Conservation (phyloP, 257 asterid genomes). For the Jasminum sambac region DNA sequence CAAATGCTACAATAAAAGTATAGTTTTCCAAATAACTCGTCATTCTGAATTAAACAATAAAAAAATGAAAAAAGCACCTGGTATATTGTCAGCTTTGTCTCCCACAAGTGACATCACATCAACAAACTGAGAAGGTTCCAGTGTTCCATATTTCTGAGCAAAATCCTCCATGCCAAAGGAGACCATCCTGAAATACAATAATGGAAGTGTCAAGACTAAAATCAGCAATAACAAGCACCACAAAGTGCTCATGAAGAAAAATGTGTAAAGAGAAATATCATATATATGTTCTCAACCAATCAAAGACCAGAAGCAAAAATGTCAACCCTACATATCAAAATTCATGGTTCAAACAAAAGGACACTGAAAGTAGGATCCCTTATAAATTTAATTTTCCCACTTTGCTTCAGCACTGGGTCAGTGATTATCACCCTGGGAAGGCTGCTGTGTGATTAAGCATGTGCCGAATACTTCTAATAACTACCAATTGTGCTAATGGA, state of each 20-base stretch:
- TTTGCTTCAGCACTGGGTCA: not conserved
- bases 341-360: not conserved
- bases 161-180: conserved; percentile 98
- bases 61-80: conserved; percentile 48
- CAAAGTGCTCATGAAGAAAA: conserved; percentile 14
- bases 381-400: not conserved
- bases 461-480: not conserved
- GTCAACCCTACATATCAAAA: not conserved
- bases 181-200: conserved; percentile 61
- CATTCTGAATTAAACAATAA: not conserved
- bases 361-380: not conserved
- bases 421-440: not conserved
- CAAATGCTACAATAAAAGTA: not conserved
- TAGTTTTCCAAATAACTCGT: not conserved
- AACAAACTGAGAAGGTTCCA: conserved; percentile 90
- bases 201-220: conserved; percentile 15
- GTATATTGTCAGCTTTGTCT: conserved; percentile 89
- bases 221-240: not conserved
- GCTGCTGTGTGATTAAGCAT: not conserved
- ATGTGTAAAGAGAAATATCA: not conserved
- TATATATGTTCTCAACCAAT: not conserved
- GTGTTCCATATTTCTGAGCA: conserved; percentile 72
- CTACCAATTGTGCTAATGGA: not conserved
- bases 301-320: not conserved
- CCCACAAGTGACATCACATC: conserved; percentile 90